Percentiles rank a stretch among this genome's conserved stretches.
Evolutionary conservation across 768 basidiomycete species (phyloP).

Genomic region (Tulasnella sp.): DNA sequence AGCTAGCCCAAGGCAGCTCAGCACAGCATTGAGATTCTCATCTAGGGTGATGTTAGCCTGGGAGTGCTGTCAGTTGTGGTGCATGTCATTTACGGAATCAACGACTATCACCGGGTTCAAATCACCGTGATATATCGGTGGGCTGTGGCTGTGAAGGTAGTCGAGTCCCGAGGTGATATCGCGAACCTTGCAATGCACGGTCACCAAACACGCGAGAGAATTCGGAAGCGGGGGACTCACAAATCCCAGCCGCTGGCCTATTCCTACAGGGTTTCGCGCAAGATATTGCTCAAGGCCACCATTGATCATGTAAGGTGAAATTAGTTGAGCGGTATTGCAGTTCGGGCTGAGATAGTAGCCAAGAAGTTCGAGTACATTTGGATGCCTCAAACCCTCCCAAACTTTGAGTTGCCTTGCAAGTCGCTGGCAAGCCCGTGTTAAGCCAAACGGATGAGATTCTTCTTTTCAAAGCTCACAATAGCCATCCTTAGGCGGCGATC

Average conservation of each 20-base stretch:
- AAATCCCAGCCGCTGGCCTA: background rate
- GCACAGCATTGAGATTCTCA: background rate
- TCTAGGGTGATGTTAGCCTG: background rate
- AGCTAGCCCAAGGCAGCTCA: background rate
- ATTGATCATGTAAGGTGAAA: background rate
- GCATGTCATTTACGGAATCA: background rate
- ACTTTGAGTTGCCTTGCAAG: background rate
- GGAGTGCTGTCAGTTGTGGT: background rate
- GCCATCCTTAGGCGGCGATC: too few relatives aligned
- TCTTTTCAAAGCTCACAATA: background rate
- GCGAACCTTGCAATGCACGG: background rate
- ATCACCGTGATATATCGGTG: background rate
- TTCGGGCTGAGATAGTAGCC: background rate
- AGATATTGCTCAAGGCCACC: background rate
- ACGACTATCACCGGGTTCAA: constrained; percentile 15
- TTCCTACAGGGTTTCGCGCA: background rate
- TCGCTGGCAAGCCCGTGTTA: background rate
- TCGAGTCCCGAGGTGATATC: background rate
- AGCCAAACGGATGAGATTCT: background rate
- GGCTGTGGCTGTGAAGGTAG: background rate
- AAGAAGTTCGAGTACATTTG: background rate
- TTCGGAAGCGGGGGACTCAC: background rate
- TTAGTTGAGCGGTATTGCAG: background rate
- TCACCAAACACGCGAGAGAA: background rate
- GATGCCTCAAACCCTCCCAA: background rate